phyloP scores from a whole-genome alignment of 257 asterid genomes.

The Rehmannia glutinosa region DNA sequence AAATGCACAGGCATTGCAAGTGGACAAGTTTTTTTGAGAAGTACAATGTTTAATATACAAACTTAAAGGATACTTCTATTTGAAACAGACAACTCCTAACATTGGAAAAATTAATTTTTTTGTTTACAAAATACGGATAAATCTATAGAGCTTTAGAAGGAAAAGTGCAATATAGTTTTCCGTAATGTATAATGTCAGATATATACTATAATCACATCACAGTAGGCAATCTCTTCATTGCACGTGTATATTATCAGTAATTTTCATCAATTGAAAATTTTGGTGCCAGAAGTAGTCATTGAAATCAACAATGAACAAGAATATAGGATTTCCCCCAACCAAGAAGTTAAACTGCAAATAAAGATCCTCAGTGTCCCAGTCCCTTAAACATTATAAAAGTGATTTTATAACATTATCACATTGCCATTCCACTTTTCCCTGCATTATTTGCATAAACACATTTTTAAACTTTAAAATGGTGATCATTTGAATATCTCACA shows the following conservation, averaged over 20 bases:
- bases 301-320: conserved; percentile 2
- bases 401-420: not conserved
- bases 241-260: not conserved
- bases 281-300: not conserved
- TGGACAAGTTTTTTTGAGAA: conserved; percentile 4
- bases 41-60: not conserved
- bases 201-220: not conserved
- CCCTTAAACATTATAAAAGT: too few relatives aligned
- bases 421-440: not conserved
- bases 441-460: not conserved
- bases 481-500: not conserved
- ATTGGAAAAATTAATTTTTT: too few relatives aligned
- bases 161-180: not conserved
- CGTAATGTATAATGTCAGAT: not conserved
- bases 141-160: not conserved
- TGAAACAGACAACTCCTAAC: not conserved
- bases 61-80: not conserved
- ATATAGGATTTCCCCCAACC: not conserved
- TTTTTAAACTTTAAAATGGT: not conserved
- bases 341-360: too few relatives aligned
- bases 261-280: not conserved
- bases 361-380: not conserved
- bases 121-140: not conserved
- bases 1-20: conserved; percentile 1
- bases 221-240: not conserved